A percentile compares a stretch with the other conserved stretches of the same genome.
Conservation (phyloP, 306 rosid genomes). For the Pterocarpus macrocarpus region DNA sequence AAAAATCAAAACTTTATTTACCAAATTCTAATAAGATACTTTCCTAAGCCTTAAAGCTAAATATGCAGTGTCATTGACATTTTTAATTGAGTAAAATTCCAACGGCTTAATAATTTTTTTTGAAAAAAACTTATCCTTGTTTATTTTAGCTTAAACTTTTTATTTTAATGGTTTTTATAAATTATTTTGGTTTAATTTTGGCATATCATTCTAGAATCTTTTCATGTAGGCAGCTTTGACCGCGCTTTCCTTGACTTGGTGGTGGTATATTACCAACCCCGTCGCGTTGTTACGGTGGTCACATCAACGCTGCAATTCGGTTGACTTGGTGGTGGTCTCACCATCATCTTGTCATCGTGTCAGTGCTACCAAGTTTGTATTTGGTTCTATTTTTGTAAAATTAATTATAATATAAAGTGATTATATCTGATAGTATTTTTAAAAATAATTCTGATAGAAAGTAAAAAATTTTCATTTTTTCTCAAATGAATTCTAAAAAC, state of each 20-base stretch:
- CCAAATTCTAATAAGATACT: no score
- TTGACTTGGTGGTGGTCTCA: constrained; percentile 6
- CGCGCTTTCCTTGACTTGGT: not conserved
- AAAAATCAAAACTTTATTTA: no score
- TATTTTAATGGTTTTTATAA: not conserved
- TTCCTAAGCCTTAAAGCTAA: no score
- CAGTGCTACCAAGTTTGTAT: no score
- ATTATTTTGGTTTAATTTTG: not conserved
- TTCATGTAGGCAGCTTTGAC: not conserved
- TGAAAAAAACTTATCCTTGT: not conserved
- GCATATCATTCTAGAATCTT: not conserved
- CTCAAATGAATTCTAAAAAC: no score
- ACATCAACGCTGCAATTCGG: not conserved
- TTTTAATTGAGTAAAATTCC: not conserved
- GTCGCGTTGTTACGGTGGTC: not conserved
- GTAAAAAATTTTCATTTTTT: no score
- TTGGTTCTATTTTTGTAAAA: no score
- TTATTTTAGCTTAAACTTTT: not conserved
- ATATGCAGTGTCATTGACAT: not conserved
- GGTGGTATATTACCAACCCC: not conserved
- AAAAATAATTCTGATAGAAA: no score
- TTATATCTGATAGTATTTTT: no score
- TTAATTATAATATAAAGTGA: no score
- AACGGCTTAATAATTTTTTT: not conserved
- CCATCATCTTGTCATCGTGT: not conserved